phyloP scores from a whole-genome alignment of 148 eudicot species.

The Agrostemma githago region DNA sequence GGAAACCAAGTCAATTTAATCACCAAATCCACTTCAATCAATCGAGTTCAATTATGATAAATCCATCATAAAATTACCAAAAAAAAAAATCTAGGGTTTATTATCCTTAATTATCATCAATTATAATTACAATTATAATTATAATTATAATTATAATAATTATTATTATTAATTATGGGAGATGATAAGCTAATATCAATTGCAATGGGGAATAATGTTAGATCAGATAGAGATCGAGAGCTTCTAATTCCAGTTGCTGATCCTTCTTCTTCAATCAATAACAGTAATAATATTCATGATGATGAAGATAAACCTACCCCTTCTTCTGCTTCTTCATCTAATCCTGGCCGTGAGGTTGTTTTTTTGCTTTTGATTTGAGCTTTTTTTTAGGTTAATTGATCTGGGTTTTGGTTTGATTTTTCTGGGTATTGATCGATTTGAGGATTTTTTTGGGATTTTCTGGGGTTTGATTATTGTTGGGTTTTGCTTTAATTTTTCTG shows the following conservation, averaged over 20 bases:
- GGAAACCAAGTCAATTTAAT: constrained; percentile 5
- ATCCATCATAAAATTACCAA: background rate
- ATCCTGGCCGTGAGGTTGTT: constrained; percentile 72
- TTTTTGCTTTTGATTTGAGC: background rate
- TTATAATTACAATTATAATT: constrained; percentile 1
- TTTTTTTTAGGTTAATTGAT: constrained; percentile 8
- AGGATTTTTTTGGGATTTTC: background rate
- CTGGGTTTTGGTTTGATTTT: constrained; percentile 18
- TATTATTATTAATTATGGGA: constrained; percentile 30
- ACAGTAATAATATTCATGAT: background rate
- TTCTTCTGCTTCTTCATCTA: constrained; percentile 53
- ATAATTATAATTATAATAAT: background rate
- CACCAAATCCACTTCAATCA: background rate
- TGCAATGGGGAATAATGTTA: constrained; percentile 39
- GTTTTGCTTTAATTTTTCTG: constrained; percentile 16
- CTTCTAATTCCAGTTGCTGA: constrained; percentile 80
- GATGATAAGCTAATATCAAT: constrained; percentile 50
- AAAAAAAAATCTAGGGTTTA: background rate
- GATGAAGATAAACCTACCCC: constrained; percentile 47
- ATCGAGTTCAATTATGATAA: background rate
- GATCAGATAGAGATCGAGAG: constrained; percentile 84
- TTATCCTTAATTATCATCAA: background rate
- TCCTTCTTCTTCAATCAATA: constrained; percentile 15
- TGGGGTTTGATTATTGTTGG: background rate
- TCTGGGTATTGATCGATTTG: constrained; percentile 11